Base-by-base conservation (phyloP, 192 early-diverging fungal species). In the Chytriomyces confervae region DNA sequence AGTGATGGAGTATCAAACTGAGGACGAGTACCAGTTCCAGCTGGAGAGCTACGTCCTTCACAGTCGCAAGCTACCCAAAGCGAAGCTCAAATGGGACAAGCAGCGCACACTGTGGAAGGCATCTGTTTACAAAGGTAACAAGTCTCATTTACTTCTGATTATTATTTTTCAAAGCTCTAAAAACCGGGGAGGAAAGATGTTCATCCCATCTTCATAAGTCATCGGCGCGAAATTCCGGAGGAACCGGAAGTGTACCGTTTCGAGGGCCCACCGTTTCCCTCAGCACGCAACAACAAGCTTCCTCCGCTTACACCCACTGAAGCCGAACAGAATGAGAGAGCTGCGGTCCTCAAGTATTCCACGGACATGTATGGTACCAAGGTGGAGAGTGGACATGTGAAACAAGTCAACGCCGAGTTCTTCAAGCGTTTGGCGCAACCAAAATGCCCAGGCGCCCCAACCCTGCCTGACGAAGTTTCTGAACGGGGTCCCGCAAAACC, bases 1-100 rank as follows among this genome's bases (percentile, higher is more conserved):
- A 44, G 23, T 43, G 5, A 49, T 70, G 50, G 69, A 57, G 20
- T 57, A 68, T 68, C 43, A 60, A 43, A 57, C 53, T 23, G 69
- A 61, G 8, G 72, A 74, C 43, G 72, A 74, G n/a, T 79, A 79
- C 62, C 47, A 79, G 62, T 50, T 24, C 16, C 69, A 71, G 48
- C 61, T 73, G 45, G 69, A 71, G 18, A n/a, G 47, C 4, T 79
- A 73, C 62, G 49, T 71, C 24, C 46, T 18, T 27, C 65, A 23
- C n/a, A 53, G 46, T n/a, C 44, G 60, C 11, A 50, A 50, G 36
- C 57, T 77, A 18, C 78, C 78, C 13, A 16, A 18, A 10, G 61
- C 78, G 11, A 79, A 75, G 48, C 66, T 79, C 27, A 18, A 20
- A 46, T 79, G 78, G 78, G 66, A 75, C n/a, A 79, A 79, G 53